Conservation (phyloP, 176 grass and related monocot species). For the Urochloa ruziziensis region DNA sequence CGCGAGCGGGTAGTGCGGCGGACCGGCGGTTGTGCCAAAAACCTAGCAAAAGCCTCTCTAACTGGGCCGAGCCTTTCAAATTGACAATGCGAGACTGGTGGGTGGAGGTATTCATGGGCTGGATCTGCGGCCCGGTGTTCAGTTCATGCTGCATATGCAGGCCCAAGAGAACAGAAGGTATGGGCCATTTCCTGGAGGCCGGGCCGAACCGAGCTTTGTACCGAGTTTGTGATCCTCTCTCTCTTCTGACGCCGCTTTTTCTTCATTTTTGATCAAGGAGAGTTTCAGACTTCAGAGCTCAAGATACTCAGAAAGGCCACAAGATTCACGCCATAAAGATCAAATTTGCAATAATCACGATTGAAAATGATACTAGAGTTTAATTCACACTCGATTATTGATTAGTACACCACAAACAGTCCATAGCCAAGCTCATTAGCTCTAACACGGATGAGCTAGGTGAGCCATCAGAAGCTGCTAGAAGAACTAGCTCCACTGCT, state of each 20-base stretch:
- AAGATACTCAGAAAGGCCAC: too few species aligned
- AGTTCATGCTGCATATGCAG: not conserved
- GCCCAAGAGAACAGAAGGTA: not conserved
- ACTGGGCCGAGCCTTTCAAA: not conserved
- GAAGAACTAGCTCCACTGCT: not conserved
- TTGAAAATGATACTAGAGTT: not conserved
- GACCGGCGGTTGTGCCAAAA: not conserved
- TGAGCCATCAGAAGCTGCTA: not conserved
- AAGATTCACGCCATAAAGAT: too few species aligned
- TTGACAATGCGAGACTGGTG: not conserved
- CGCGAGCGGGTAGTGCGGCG: not conserved
- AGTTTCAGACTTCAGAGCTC: too few species aligned
- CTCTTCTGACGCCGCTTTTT: too few species aligned
- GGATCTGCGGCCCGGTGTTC: not conserved
- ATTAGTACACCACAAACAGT: not conserved
- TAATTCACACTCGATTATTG: not conserved
- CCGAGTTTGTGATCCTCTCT: too few species aligned
- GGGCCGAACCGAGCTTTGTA: too few species aligned
- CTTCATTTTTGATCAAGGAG: too few species aligned
- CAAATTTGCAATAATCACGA: too few species aligned
- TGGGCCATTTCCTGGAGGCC: not conserved
- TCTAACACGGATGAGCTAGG: not conserved
- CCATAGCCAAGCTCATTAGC: not conserved
- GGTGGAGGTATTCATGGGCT: slow-evolving; percentile 19
- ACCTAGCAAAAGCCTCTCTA: slow-evolving; percentile 33